Conservation (phyloP, 1,284 basidiomycete species). For the Puccinia novopanici region DNA sequence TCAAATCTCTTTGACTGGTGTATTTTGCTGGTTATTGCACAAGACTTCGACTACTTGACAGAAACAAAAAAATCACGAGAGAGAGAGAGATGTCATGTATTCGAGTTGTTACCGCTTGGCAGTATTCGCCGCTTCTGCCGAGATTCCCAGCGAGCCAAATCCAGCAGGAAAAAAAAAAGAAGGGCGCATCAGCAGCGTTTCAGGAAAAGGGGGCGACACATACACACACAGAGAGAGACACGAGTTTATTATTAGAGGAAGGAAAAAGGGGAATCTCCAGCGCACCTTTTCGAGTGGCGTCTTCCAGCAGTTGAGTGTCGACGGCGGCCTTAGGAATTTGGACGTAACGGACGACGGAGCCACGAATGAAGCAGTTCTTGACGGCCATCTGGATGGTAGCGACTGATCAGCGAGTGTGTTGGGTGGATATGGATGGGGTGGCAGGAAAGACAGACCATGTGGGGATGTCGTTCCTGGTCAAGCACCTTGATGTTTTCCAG, state of each 20-base stretch:
- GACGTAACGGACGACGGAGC: conserved; percentile 96
- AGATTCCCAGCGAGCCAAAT: background rate
- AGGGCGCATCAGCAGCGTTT: background rate
- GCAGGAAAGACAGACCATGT: conserved; percentile 74
- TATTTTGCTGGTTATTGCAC: background rate
- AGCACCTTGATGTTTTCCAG: conserved; percentile 90
- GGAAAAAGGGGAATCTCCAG: background rate
- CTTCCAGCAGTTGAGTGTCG: conserved; percentile 93
- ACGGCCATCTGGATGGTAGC: conserved; percentile 79
- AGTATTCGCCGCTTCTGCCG: conserved; percentile 39
- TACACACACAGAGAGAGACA: background rate
- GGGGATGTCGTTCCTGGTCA: conserved; percentile 89
- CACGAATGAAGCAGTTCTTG: conserved; percentile 97
- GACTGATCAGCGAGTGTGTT: background rate
- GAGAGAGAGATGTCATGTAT: background rate
- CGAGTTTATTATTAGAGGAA: background rate
- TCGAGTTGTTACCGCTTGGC: conserved; percentile 31
- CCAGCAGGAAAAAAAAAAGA: background rate
- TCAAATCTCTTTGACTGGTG: no score
- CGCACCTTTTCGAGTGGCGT: conserved; percentile 84
- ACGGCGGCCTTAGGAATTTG: conserved; percentile 88
- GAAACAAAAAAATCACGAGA: background rate
- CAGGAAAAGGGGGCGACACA: background rate
- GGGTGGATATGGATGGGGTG: background rate
- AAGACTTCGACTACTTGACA: background rate